A percentile compares a stretch with the other conserved stretches of the same genome.
phyloP scores from a whole-genome alignment of 345 rosid species.

The Ailanthus altissimus region DNA sequence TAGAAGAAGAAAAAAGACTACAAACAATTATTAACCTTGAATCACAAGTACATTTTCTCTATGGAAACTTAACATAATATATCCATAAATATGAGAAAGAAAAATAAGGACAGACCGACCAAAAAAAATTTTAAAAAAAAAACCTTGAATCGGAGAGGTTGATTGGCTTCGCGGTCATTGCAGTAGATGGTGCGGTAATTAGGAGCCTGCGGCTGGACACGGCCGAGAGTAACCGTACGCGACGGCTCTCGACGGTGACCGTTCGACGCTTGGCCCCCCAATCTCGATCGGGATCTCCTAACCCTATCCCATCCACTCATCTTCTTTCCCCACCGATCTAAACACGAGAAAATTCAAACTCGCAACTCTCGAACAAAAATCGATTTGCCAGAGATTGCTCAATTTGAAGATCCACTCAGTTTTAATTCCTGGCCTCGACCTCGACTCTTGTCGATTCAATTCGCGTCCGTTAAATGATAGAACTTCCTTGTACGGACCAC shows the following conservation, averaged over 20 bases:
- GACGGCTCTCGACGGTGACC: slow-evolving; percentile 43
- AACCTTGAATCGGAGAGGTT: slow-evolving; percentile 79
- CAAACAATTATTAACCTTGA: background rate
- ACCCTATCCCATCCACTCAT: slow-evolving; percentile 64
- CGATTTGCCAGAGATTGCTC: slow-evolving; percentile 7
- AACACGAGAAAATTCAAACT: slow-evolving; percentile 6
- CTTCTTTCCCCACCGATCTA: slow-evolving; percentile 39
- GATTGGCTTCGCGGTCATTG: slow-evolving; percentile 94
- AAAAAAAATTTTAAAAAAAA: slow-evolving; percentile 7
- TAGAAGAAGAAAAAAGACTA: background rate
- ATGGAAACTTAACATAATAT: background rate
- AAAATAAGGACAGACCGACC: background rate
- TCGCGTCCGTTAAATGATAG: slow-evolving; percentile 2
- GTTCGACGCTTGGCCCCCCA: slow-evolving; percentile 38
- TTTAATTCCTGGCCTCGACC: background rate
- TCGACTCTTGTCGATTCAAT: slow-evolving; percentile 11
- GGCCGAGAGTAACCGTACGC: slow-evolving; percentile 84
- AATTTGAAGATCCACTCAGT: slow-evolving; percentile 6
- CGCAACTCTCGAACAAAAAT: background rate
- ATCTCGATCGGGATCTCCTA: slow-evolving; percentile 55
- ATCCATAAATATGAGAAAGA: background rate
- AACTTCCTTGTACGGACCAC: slow-evolving; percentile 19
- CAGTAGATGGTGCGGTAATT: slow-evolving; percentile 82
- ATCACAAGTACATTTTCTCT: background rate
- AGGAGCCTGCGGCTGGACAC: slow-evolving; percentile 98